phyloP scores from a whole-genome alignment of 2,329 filamentous ascomycete genomes.

The Alternaria sp. region DNA sequence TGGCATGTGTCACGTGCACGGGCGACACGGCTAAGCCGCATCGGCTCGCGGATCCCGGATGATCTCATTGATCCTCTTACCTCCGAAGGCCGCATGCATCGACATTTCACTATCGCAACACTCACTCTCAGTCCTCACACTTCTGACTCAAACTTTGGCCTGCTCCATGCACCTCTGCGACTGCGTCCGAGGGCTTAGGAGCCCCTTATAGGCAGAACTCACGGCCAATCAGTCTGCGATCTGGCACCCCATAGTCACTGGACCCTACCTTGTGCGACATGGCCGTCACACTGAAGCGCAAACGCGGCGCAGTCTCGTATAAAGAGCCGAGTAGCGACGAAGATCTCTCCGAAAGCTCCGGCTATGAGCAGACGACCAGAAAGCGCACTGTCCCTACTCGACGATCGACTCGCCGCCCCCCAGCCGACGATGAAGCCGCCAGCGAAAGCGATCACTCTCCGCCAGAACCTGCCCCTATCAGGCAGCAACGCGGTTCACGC shows the following conservation, averaged over 20 bases:
- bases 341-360: constrained; percentile 30
- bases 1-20: constrained; percentile 7
- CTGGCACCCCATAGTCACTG: neutral
- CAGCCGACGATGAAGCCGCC: constrained; percentile 21
- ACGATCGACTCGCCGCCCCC: constrained; percentile 32
- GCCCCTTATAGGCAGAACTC: neutral
- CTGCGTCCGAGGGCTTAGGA: constrained; percentile 1
- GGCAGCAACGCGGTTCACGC: constrained; percentile 2
- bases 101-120: constrained; percentile 5
- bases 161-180: constrained; percentile 5
- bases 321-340: constrained; percentile 46
- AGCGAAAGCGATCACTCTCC: constrained; percentile 12
- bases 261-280: constrained; percentile 20
- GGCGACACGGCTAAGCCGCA: constrained; percentile 1
- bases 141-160: neutral
- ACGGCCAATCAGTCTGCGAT: neutral
- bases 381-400: constrained; percentile 30
- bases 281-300: constrained; percentile 43
- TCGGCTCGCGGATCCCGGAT: neutral
- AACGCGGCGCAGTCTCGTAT: constrained; percentile 44
- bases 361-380: constrained; percentile 8
- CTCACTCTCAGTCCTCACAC: neutral
- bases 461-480: constrained; percentile 5
- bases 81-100: constrained; percentile 12
- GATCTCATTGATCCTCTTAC: constrained; percentile 10